Base-by-base conservation (phyloP, 495 filamentous ascomycete genomes). In the Penicillium canescens region DNA sequence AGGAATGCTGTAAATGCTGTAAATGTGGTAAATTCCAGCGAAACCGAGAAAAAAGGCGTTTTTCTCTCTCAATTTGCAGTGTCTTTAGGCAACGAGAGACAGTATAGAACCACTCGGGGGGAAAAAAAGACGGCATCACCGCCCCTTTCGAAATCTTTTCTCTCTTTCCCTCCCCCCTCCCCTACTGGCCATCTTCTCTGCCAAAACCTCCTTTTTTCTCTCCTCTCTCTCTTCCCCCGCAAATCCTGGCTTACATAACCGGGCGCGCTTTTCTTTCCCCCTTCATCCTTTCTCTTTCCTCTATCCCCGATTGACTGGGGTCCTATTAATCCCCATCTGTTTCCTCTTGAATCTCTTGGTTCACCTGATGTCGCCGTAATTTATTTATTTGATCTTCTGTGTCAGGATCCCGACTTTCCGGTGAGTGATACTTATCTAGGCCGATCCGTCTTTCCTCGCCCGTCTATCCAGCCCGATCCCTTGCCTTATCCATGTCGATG, bases 311-410 rank as follows among this genome's bases (percentile, higher is more conserved):
- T 51, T 55, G 44, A 51, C 33, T 57, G 51, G 56, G 58, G 59
- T 28, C 16, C 46, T 37, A 42, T 42, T 36, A 28, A 39, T 43
- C 24, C 24, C 24, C 31, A 33, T 39, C 41, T 42, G 26, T 41
- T 24, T 41, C 48, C 56, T 28, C 48, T 45, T 13, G 42, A 54
- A 38, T 41, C 31, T 39, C 24, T 56, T 49, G 11, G 44, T 61
- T 65, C 68, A 47, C 70, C 66, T 68, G 68, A 75, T 73, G 75
- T 75, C 71, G 70, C 67, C 68, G 51, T 77, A 78, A 64, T 54
- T 59, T 44, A 34, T 52, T 60, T 45, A 26, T 54, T 58, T 58
- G 65, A 64, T 72, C 63, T 64, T 66, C 63, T 64, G 65, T 72
- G 71, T 69, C 67, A 73, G 69, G 59, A 74, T 66, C 65, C 55